These are phyloP conservation scores for Serendipita sp. DNA, from an alignment of 768 basidiomycete genomes.

Conservation along the genomic window DNA sequence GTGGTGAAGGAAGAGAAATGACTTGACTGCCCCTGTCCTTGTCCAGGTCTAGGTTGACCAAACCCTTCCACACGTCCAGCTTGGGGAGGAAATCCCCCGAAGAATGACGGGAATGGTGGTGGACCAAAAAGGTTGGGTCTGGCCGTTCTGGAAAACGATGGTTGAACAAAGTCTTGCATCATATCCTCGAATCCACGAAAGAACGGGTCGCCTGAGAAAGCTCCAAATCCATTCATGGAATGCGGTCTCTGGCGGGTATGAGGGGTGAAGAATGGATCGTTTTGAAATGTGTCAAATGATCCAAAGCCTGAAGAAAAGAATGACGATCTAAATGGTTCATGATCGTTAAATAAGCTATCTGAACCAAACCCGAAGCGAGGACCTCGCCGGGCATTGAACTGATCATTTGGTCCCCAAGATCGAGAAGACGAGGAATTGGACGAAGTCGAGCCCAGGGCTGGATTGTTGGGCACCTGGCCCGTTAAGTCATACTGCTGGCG, in stretches of 20 bases:
- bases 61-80: background rate
- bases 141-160: background rate
- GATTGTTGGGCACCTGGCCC: background rate
- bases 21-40: background rate
- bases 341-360: background rate
- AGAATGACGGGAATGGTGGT: background rate
- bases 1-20: background rate
- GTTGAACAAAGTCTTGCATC: background rate
- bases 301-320: background rate
- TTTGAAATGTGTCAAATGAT: background rate
- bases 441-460: background rate
- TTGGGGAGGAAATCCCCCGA: background rate
- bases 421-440: background rate
- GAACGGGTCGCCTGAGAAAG: background rate
- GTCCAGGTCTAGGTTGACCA: background rate
- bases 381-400: background rate
- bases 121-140: background rate
- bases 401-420: background rate
- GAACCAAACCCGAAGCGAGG: background rate
- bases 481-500: background rate
- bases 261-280: conserved; percentile 3
- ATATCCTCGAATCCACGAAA: background rate
- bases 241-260: background rate
- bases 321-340: background rate
- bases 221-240: background rate